Conservation (phyloP, 2,329 filamentous ascomycete species). For the Cadophora luteo-olivacea region DNA sequence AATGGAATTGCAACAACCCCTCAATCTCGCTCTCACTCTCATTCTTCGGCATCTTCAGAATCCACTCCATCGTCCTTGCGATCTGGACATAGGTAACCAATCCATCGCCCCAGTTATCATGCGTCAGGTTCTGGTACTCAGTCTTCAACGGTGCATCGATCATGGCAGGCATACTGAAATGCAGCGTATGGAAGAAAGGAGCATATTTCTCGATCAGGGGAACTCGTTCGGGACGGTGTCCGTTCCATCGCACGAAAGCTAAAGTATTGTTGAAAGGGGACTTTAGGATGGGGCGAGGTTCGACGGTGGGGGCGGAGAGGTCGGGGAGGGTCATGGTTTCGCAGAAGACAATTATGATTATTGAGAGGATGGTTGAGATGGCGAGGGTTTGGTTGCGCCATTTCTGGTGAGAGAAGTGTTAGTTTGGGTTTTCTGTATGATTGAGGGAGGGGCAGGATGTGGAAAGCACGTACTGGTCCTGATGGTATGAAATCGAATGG, state of each 20-base stretch:
- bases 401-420: not conserved
- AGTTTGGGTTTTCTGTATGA: not conserved
- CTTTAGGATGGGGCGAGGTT: constrained; percentile 20
- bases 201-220: constrained; percentile 41
- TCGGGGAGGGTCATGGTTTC: constrained; percentile 12
- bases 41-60: constrained; percentile 37
- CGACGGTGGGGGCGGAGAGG: not conserved
- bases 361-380: constrained; percentile 10
- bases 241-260: constrained; percentile 44
- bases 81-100: constrained; percentile 37
- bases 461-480: not conserved
- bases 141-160: not conserved
- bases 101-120: constrained; percentile 39
- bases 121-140: constrained; percentile 40
- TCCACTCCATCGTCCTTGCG: constrained; percentile 43
- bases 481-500: constrained; percentile 8
- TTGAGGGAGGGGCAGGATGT: not conserved
- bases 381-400: constrained; percentile 15
- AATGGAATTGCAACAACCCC: constrained; percentile 46
- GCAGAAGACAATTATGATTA: constrained; percentile 17
- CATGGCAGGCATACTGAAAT: constrained; percentile 40
- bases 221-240: constrained; percentile 39
- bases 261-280: constrained; percentile 44
- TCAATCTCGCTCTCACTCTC: constrained; percentile 38
- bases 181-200: constrained; percentile 44